Evolutionary conservation across 2,329 filamentous ascomycete species (phyloP), one percentile per base, ranked within the genome.

Genomic region (Coniochaeta ligniaria): DNA sequence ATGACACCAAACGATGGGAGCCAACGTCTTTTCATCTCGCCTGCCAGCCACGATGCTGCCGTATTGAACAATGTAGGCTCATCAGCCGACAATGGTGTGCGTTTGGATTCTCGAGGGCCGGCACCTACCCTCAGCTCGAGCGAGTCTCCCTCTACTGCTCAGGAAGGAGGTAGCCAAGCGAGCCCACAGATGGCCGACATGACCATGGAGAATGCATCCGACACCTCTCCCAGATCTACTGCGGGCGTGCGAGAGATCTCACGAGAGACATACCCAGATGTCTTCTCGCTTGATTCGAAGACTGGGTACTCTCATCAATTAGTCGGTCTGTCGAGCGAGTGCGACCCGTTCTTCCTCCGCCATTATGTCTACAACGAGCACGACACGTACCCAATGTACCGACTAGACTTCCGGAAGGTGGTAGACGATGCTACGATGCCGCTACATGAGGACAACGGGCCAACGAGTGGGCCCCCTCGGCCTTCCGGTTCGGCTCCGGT

Each of bases 361-460:
- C 59, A 65, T 33, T 68, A 68, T 52, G 20, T 45, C 5, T 67
- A 68, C 62, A 62, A 68, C 54, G 24, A 41, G 6, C 41, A 59
- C 22, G 67, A 69, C 45, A 62, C 59, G 2, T 67, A 68, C 33
- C 61, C 60, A 47, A 69, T 69, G 67, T 68, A 66, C 57, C 63
- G 66, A 1, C 61, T 69, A 5, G 57, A 69, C 58, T 67, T 63
- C 36, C 66, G 67, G 14, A 65, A 63, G 22, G 47, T 67, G 17
- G 31, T 60, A 8, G 66, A 67, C 45, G 64, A 66, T 36, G 60
- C 47, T 1, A 54, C 56, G n/a, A 31, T 59, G 3, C 59, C 22
- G 55, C 41, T 28, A 2, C 45, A 6, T 20, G 45, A 55, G 22
- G 45, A 36, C 36, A 28, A 35, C 22, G 20, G 20, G 22, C 47